These are phyloP conservation scores for Crithidia expoeki DNA, from an alignment of 208 protist genomes.

Conservation along the genomic window DNA sequence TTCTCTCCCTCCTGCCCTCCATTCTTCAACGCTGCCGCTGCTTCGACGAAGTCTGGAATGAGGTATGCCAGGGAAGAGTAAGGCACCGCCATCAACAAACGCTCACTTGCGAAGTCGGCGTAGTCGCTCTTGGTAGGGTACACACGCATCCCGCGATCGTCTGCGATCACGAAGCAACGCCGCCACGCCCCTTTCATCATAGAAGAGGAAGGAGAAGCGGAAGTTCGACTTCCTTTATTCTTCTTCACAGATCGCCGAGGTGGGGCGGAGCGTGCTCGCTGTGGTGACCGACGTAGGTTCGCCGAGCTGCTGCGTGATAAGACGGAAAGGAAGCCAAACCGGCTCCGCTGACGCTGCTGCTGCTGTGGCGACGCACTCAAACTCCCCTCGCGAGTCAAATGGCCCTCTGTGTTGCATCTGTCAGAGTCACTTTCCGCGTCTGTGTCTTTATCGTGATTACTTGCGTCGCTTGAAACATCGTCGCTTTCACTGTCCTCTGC, in stretches of 20 bases:
- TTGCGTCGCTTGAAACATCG: neutral
- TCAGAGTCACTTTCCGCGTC: neutral
- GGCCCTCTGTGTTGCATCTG: neutral
- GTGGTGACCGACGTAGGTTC: neutral
- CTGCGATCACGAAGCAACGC: conserved; percentile 48
- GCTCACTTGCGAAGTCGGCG: conserved; percentile 39
- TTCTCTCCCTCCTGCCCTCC: conserved; percentile 6
- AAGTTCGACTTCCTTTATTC: too few species aligned
- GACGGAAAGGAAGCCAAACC: conserved; percentile 1
- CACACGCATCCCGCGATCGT: conserved; percentile 41
- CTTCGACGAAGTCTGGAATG: conserved; percentile 38
- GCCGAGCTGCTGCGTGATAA: conserved; percentile 7
- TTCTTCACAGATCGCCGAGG: neutral
- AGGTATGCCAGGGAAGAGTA: conserved; percentile 52
- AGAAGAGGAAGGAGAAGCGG: neutral
- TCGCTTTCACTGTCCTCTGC: conserved; percentile 1
- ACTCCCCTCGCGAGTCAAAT: neutral
- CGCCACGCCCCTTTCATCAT: conserved; percentile 29
- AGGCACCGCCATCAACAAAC: conserved; percentile 38
- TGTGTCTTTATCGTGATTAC: neutral
- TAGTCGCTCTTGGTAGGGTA: conserved; percentile 47
- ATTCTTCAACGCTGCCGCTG: neutral
- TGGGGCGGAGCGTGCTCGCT: neutral
- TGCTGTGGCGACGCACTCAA: neutral
- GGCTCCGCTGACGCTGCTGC: neutral